These are phyloP conservation scores for Phytophthora multivora DNA, from an alignment of 352 stramenopile species.

Conservation along the genomic window DNA sequence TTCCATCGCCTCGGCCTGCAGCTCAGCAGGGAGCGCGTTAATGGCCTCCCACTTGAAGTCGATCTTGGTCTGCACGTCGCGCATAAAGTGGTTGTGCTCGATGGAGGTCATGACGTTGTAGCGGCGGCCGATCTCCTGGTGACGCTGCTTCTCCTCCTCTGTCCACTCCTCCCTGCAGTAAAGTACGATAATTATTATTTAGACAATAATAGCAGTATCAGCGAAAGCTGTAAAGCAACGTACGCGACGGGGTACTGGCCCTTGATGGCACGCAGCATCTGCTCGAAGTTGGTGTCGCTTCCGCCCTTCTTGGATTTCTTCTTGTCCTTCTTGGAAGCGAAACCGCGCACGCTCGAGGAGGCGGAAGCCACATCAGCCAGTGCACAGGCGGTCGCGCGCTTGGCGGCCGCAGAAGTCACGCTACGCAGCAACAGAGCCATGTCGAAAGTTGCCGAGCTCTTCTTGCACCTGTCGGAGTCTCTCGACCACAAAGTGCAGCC, in stretches of 20 bases:
- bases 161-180: constrained; percentile 69
- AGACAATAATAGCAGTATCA: neutral
- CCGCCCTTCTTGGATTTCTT: constrained; percentile 59
- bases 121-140: constrained; percentile 80
- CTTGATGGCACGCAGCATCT: constrained; percentile 84
- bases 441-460: constrained; percentile 12
- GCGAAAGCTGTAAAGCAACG: constrained; percentile 13
- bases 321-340: constrained; percentile 62
- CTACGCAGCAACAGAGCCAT: constrained; percentile 39
- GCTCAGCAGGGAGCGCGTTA: constrained; percentile 78
- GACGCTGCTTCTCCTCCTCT: constrained; percentile 77
- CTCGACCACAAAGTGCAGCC: constrained; percentile 30
- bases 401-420: constrained; percentile 34
- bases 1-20: constrained; percentile 83
- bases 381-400: constrained; percentile 20
- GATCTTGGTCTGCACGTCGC: constrained; percentile 91
- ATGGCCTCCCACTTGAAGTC: constrained; percentile 92
- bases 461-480: constrained; percentile 12
- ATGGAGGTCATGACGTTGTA: constrained; percentile 85
- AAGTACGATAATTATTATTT: neutral
- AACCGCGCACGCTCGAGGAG: constrained; percentile 33
- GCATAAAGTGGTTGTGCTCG: constrained; percentile 89
- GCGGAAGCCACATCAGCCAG: constrained; percentile 11
- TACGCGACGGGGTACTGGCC: constrained; percentile 78
- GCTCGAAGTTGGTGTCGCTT: constrained; percentile 80